These are phyloP conservation scores for Glonium stellatum DNA, from an alignment of 495 filamentous ascomycete species.

Conservation along the genomic window DNA sequence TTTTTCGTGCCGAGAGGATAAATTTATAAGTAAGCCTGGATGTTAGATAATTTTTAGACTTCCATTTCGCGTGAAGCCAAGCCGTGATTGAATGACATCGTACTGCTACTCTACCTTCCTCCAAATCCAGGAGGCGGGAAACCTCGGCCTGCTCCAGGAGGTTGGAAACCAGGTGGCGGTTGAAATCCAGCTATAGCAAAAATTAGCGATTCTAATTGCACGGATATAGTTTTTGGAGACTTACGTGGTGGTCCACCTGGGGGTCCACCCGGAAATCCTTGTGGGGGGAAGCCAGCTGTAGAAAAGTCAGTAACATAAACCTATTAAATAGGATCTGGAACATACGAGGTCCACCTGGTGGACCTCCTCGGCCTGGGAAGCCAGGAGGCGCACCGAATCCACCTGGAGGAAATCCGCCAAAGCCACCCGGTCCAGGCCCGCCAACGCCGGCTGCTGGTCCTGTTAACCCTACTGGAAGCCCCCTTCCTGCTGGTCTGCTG, in stretches of 20 bases:
- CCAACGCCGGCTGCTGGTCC: slow-evolving; percentile 89
- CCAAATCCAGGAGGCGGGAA: slow-evolving; percentile 73
- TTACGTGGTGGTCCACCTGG: slow-evolving; percentile 28
- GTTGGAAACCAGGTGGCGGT: slow-evolving; percentile 64
- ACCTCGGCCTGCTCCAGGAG: slow-evolving; percentile 54
- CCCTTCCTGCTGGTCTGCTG: slow-evolving; percentile 84
- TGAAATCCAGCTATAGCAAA: slow-evolving; percentile 52
- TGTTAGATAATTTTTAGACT: background rate
- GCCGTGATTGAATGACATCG: background rate
- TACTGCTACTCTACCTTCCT: slow-evolving; percentile 49
- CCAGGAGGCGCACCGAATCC: slow-evolving; percentile 66
- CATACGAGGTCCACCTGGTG: slow-evolving; percentile 54
- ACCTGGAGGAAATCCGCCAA: slow-evolving; percentile 47
- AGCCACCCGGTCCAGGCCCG: slow-evolving; percentile 60
- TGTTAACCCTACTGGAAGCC: slow-evolving; percentile 76
- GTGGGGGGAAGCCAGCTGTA: slow-evolving; percentile 44
- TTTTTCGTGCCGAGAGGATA: background rate
- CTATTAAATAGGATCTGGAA: slow-evolving; percentile 10
- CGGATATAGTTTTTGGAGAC: slow-evolving; percentile 1
- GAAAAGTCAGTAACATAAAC: slow-evolving; percentile 3
- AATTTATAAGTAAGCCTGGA: background rate
- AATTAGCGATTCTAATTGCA: background rate
- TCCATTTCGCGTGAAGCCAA: no score
- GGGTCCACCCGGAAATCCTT: slow-evolving; percentile 15
- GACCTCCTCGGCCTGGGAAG: slow-evolving; percentile 58